Conservation (phyloP, 768 basidiomycete species). For the Scleroderma citrinum region DNA sequence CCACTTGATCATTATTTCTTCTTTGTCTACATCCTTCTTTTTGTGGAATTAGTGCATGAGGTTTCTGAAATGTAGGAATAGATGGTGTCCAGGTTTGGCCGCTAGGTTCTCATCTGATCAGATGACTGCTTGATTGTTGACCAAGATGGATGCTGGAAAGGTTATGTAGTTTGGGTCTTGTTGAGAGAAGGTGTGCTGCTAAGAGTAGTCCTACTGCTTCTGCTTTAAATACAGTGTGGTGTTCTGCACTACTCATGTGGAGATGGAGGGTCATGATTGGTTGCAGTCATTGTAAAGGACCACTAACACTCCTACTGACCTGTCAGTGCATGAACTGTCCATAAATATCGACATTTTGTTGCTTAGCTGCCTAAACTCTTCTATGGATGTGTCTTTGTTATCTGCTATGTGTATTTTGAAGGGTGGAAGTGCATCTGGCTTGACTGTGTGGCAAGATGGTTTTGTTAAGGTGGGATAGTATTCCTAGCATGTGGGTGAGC, state of each 20-base stretch:
- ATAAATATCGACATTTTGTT: not conserved
- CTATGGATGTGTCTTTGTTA: not conserved
- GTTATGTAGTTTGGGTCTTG: not conserved
- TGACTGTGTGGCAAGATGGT: too few species aligned
- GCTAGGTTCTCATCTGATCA: not conserved
- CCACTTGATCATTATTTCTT: not conserved
- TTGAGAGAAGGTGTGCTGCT: conserved; percentile 6
- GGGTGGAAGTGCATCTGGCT: too few species aligned
- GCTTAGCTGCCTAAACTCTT: not conserved
- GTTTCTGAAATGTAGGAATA: not conserved
- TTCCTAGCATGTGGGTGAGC: too few species aligned
- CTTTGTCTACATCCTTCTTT: not conserved
- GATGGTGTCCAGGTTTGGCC: not conserved
- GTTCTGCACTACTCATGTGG: conserved; percentile 1
- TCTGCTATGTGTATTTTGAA: not conserved
- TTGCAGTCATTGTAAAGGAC: not conserved
- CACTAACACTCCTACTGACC: not conserved
- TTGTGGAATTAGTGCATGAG: not conserved
- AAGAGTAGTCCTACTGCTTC: conserved; percentile 17
- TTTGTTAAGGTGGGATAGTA: too few species aligned
- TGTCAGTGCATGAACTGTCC: not conserved
- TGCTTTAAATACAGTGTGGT: conserved; percentile 22
- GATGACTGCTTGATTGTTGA: conserved; percentile 19
- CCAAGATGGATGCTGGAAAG: not conserved
- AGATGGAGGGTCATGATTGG: not conserved